Evolutionary conservation across 495 filamentous ascomycete species (phyloP), one percentile per base, ranked within the genome.

Genomic region (Trichocladium antarcticum): DNA sequence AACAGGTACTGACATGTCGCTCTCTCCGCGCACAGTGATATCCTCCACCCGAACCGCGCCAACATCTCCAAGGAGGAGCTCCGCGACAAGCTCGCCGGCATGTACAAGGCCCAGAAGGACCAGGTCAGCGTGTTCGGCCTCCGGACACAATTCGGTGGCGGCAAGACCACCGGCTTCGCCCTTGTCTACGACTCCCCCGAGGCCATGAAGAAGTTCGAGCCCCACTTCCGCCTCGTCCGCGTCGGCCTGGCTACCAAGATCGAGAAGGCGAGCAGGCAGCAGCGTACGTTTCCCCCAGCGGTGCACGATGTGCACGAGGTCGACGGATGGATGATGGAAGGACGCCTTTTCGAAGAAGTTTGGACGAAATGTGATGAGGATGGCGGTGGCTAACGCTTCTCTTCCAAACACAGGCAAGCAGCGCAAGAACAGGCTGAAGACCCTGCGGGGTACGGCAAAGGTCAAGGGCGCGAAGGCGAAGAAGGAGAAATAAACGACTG

Each of bases 181-280:
- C 84, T 97, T 57, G 79, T 99, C 76, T 99, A 99, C 79, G 93
- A 99, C 69, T 90, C 85, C 59, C 74, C 78, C 58, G 93, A 97
- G 78, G 86, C 86, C 60, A 80, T 97, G 81, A 97, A 96, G 85
- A 95, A 96, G 75, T 99, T 97, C 73, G 93, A 99, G 84, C 93
- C 93, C 60, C 84, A 85, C 73, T 97, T 95, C 83, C 81, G 92
- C 69, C 80, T 94, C 51, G 81, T 97, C 71, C 81, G 93, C 61
- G 83, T 93, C 68, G 92, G 92, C 62, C 77, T 83, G 53, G 89
- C 87, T 55, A 72, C 66, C 63, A 97, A 97, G 86, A 77, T 89
- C 68, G 93, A 99, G 83, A 87, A 87, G 76, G 76, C 93, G 56
- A 85, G 80, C 75, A 81, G 93, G 77, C 92, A 99, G 75, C 93